A percentile compares a stretch with the other conserved stretches of the same genome.
These are phyloP conservation scores for Chrysopogon serrulatus DNA, from an alignment of 176 grass and related monocot species.

Conservation along the genomic window DNA sequence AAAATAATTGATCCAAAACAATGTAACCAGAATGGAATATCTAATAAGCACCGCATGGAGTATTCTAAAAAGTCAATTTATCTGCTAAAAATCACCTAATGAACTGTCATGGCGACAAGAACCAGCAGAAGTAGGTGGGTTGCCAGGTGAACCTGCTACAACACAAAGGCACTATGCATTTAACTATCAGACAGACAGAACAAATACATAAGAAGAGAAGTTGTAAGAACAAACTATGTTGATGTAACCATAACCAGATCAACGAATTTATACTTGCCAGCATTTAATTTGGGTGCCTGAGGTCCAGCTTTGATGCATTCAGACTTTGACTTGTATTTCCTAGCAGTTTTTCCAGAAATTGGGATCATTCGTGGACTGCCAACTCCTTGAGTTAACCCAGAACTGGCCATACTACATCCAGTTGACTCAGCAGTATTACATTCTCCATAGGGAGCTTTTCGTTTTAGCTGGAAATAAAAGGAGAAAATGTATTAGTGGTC, in stretches of 20 bases:
- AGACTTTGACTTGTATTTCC: slow-evolving; percentile 47
- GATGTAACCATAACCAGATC: slow-evolving; percentile 3
- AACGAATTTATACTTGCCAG: slow-evolving; percentile 52
- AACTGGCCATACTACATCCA: slow-evolving; percentile 40
- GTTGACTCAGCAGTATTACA: slow-evolving; percentile 44
- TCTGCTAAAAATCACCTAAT: slow-evolving; percentile 56
- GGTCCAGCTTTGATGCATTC: slow-evolving; percentile 48
- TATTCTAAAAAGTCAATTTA: slow-evolving; percentile 10
- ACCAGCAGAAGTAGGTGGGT: slow-evolving; percentile 65
- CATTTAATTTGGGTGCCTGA: slow-evolving; percentile 59
- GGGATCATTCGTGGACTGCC: slow-evolving; percentile 46
- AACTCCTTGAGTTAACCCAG: slow-evolving; percentile 50
- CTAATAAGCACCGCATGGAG: not conserved
- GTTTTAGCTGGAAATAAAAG: slow-evolving; percentile 52
- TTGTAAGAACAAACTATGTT: slow-evolving; percentile 7
- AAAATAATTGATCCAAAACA: slow-evolving; percentile 17
- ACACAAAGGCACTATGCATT: slow-evolving; percentile 12
- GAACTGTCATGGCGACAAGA: slow-evolving; percentile 77
- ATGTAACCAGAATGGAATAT: slow-evolving; percentile 8
- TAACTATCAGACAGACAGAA: slow-evolving; percentile 9
- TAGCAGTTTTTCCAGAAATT: slow-evolving; percentile 53
- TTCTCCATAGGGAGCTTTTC: slow-evolving; percentile 52
- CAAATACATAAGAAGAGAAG: not conserved
- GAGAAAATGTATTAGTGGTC: not conserved
- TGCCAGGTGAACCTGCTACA: slow-evolving; percentile 56